Percentiles rank a stretch among this genome's conserved stretches.
phyloP scores from a whole-genome alignment of 2,329 filamentous ascomycete species.

The Amesomyces nigricolor region DNA sequence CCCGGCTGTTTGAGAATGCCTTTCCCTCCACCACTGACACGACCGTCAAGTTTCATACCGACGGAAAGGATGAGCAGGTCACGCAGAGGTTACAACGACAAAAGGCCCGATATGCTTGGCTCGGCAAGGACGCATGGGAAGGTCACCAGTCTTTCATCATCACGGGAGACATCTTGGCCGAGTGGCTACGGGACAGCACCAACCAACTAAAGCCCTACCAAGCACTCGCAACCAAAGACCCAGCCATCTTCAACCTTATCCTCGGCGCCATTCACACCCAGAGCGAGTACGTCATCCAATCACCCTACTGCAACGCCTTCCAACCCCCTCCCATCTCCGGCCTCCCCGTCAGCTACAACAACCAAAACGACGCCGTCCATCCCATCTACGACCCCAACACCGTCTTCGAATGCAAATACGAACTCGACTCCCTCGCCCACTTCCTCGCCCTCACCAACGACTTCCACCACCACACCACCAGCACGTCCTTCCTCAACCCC shows the following conservation, averaged over 20 bases:
- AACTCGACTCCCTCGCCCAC: conserved; percentile 89
- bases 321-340: conserved; percentile 85
- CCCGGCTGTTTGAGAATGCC: conserved; percentile 88
- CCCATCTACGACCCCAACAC: conserved; percentile 75
- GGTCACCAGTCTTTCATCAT: conserved; percentile 89
- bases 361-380: conserved; percentile 78
- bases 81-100: conserved; percentile 32
- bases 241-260: conserved; percentile 70
- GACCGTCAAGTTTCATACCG: conserved; percentile 80
- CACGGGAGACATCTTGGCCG: conserved; percentile 84
- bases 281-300: conserved; percentile 87
- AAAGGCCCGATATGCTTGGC: conserved; percentile 11
- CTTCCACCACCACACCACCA: conserved; percentile 74
- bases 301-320: conserved; percentile 97
- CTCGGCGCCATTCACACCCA: conserved; percentile 95
- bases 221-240: conserved; percentile 72
- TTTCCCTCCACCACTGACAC: conserved; percentile 91
- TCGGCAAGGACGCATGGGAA: conserved; percentile 63
- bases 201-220: conserved; percentile 94
- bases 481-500: conserved; percentile 68
- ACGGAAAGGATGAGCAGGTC: conserved; percentile 43
- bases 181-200: conserved; percentile 86
- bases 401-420: conserved; percentile 99
- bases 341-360: conserved; percentile 65
- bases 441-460: conserved; percentile 84